Conservation (phyloP, 2,329 filamentous ascomycete genomes). For the Talaromyces sp. region DNA sequence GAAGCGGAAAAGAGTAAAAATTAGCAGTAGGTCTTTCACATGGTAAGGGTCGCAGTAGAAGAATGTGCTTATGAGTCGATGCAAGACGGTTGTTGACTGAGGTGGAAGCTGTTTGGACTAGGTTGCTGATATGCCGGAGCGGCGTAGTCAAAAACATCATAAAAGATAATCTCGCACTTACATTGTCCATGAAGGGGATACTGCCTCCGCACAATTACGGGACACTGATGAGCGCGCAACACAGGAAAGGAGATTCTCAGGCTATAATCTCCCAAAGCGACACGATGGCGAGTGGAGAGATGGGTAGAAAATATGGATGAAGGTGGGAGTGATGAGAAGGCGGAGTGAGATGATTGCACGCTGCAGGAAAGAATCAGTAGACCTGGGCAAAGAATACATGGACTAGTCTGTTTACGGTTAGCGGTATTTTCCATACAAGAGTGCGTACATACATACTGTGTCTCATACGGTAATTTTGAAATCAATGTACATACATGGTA, state of each 20-base stretch:
- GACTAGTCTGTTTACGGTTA: background rate
- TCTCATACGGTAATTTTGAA: background rate
- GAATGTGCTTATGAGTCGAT: background rate
- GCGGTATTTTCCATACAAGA: background rate
- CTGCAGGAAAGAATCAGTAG: background rate
- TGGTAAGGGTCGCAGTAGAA: background rate
- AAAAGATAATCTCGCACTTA: constrained; percentile 22
- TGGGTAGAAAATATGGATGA: background rate
- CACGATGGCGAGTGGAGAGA: background rate
- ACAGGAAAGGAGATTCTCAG: background rate
- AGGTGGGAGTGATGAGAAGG: background rate
- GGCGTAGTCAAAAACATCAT: constrained; percentile 1
- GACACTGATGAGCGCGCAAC: background rate
- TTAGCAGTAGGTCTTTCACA: constrained; percentile 21
- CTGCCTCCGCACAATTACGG: constrained; percentile 21
- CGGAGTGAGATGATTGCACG: constrained; percentile 3
- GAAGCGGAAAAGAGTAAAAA: constrained; percentile 19
- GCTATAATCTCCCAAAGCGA: background rate
- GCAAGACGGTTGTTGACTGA: background rate
- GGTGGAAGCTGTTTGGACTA: background rate
- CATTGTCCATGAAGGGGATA: constrained; percentile 43
- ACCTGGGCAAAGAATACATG: background rate
- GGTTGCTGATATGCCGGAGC: background rate
- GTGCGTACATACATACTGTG: background rate
- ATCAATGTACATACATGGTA: no score